A percentile compares a stretch with the other conserved stretches of the same genome.
Evolutionary conservation across 306 rosid genomes (phyloP).

Genomic region (Trifolium dubium): DNA sequence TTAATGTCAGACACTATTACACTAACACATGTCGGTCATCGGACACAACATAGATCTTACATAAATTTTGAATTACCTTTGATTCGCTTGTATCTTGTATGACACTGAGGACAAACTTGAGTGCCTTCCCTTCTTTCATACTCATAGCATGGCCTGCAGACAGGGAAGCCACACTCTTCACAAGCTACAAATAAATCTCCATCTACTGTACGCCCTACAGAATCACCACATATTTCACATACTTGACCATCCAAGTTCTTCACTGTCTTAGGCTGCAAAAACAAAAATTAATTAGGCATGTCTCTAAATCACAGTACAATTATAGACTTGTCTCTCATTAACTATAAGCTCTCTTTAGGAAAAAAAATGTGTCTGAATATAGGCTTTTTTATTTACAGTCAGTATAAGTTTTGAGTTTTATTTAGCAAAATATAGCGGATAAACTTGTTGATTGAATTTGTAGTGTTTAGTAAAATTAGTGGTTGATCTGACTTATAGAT

Average conservation of each 20-base stretch:
- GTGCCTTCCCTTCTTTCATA: slow-evolving; percentile 96
- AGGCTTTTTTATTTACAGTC: too few species aligned
- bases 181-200: slow-evolving; percentile 96
- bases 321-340: too few species aligned
- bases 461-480: too few species aligned
- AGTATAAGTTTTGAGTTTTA: too few species aligned
- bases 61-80: slow-evolving; percentile 55
- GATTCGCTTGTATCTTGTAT: slow-evolving; percentile 91
- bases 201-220: slow-evolving; percentile 81
- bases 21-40: not conserved
- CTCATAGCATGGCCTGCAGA: slow-evolving; percentile 96
- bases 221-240: slow-evolving; percentile 96
- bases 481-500: too few species aligned
- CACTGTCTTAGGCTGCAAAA: slow-evolving; percentile 78
- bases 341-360: too few species aligned
- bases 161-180: slow-evolving; percentile 98
- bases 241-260: slow-evolving; percentile 95
- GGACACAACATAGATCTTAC: not conserved
- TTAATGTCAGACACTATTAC: not conserved
- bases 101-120: slow-evolving; percentile 95
- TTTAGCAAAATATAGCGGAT: too few species aligned
- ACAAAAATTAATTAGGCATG: not conserved
- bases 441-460: too few species aligned
- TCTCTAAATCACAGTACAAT: too few species aligned
- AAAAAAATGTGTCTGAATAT: too few species aligned